Conservation (phyloP, 352 stramenopile species). For the Phytophthora lateralis region DNA sequence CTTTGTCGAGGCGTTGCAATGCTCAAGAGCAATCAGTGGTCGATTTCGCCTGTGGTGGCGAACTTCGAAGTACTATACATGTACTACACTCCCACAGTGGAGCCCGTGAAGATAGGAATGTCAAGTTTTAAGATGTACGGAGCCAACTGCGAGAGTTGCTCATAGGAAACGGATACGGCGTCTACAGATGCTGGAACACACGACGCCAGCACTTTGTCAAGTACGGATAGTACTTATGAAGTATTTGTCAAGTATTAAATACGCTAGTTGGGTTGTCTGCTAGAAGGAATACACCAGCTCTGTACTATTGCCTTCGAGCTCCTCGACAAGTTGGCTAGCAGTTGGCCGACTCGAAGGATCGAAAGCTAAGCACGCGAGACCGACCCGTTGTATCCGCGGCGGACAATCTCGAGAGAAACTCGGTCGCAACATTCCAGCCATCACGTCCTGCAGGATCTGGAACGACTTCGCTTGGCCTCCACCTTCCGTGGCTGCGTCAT, state of each 20-base stretch:
- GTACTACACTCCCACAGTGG: not conserved
- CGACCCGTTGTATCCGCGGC: constrained; percentile 25
- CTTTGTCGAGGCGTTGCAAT: not conserved
- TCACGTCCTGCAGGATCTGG: constrained; percentile 49
- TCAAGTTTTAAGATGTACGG: constrained; percentile 12
- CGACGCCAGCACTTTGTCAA: no score
- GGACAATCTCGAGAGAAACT: constrained; percentile 49
- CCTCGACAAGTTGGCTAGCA: constrained; percentile 8
- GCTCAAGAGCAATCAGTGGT: not conserved
- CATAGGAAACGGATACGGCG: not conserved
- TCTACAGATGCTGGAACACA: not conserved
- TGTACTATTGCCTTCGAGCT: constrained; percentile 3
- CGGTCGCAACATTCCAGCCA: constrained; percentile 45
- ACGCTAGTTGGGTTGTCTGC: not conserved
- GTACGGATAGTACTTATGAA: no score
- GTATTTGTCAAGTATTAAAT: not conserved
- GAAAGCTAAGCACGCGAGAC: constrained; percentile 27
- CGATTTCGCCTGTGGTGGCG: not conserved
- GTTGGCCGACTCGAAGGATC: constrained; percentile 15
- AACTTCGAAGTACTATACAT: not conserved
- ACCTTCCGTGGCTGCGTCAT: constrained; percentile 20
- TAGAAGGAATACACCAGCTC: constrained; percentile 3
- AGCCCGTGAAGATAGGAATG: not conserved
- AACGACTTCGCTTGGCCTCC: constrained; percentile 30
- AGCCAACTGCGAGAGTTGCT: not conserved